These are phyloP conservation scores for Trichosporon faecale DNA, from an alignment of 1,284 basidiomycete species.

Conservation along the genomic window DNA sequence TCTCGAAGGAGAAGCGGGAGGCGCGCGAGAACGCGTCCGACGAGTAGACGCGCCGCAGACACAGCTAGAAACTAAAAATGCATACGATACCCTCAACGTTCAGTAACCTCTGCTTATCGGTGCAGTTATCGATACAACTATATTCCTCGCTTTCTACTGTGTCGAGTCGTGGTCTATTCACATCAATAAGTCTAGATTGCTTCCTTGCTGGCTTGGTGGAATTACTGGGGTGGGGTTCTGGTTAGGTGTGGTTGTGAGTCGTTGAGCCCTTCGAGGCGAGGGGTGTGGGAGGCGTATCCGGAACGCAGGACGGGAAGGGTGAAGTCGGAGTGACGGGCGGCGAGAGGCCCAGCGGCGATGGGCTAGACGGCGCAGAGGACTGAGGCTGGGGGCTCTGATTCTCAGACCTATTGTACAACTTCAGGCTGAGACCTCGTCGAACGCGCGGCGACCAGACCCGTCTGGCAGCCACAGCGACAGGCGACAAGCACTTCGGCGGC, in stretches of 20 bases:
- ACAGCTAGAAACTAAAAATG: constrained; percentile 19
- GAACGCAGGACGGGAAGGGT: too few species aligned
- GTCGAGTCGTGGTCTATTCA: not conserved
- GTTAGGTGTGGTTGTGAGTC: not conserved
- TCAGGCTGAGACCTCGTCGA: not conserved
- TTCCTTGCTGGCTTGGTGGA: not conserved
- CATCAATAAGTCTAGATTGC: not conserved
- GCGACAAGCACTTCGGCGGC: not conserved
- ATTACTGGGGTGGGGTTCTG: too few species aligned
- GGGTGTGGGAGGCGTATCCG: too few species aligned
- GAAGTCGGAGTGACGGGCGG: not conserved
- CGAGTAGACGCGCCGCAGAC: constrained; percentile 26
- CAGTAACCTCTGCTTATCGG: not conserved
- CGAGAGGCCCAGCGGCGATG: not conserved
- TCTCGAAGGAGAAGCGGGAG: constrained; percentile 67
- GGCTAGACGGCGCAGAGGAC: too few species aligned
- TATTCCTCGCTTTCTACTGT: not conserved
- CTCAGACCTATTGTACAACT: not conserved
- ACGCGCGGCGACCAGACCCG: not conserved
- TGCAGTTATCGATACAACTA: not conserved
- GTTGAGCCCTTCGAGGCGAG: not conserved
- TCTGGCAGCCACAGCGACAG: not conserved
- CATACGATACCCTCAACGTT: constrained; percentile 25
- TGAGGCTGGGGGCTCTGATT: not conserved
- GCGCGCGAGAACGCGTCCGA: constrained; percentile 59